Percentiles rank a stretch among this genome's conserved stretches.
phyloP scores from a whole-genome alignment of 495 filamentous ascomycete genomes.

The Aspergillus funiculosus region DNA sequence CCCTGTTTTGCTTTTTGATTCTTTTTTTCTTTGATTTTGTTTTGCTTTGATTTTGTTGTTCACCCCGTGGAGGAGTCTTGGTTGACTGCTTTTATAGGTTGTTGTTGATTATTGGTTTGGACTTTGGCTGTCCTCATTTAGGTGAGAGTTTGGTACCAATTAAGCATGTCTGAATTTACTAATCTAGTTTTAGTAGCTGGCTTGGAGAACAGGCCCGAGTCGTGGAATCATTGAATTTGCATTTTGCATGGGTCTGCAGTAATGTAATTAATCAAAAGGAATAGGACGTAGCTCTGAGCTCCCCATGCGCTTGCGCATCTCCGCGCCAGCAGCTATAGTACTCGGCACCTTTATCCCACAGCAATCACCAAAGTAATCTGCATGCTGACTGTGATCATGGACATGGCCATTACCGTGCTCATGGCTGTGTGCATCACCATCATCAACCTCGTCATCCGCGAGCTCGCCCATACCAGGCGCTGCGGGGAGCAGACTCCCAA shows the following conservation, averaged over 20 bases:
- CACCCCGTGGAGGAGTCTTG: too few relatives aligned
- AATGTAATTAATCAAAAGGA: constrained; percentile 76
- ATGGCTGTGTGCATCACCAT: constrained; percentile 51
- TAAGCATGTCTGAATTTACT: too few relatives aligned
- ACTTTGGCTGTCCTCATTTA: too few relatives aligned
- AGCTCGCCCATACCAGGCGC: constrained; percentile 67
- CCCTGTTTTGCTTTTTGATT: background rate
- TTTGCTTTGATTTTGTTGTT: background rate
- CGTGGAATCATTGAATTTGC: too few relatives aligned
- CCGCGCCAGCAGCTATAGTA: constrained; percentile 78
- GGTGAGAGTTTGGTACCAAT: too few relatives aligned
- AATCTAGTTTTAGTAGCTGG: too few relatives aligned
- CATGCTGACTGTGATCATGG: constrained; percentile 48
- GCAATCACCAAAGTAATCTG: constrained; percentile 85
- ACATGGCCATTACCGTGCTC: constrained; percentile 60
- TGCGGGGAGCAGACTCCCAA: constrained; percentile 77
- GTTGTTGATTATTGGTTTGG: too few relatives aligned
- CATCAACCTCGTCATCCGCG: constrained; percentile 44
- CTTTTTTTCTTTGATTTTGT: background rate
- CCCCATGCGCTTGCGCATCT: constrained; percentile 69
- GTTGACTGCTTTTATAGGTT: background rate
- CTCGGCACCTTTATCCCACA: constrained; percentile 98
- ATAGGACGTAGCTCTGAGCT: constrained; percentile 68
- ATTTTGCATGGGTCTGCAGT: too few relatives aligned
- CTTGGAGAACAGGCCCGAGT: too few relatives aligned